Evolutionary conservation across 2,329 filamentous ascomycete species (phyloP), one percentile per base, ranked within the genome.

Genomic region (Talaromyces islandicus): DNA sequence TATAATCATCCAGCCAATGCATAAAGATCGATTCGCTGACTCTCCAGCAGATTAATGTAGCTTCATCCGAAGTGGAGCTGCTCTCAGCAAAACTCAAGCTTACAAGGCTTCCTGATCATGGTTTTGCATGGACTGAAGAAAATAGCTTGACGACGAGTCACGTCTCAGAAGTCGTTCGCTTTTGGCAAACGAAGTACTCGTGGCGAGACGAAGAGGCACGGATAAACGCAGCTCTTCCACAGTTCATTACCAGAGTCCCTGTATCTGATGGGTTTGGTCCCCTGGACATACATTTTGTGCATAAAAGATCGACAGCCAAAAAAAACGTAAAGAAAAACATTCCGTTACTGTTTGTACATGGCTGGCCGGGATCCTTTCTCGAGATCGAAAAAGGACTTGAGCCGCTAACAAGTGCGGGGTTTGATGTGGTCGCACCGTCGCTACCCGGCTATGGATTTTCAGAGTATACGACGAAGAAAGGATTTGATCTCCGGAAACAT

Each of bases 341-440:
- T 11, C 64, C 65, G 1, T 48, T 67, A 25, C 56, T 67, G 7
- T 67, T 67, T 58, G 60, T 64, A 29, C 65, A 67, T 59, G 64
- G 64, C 32, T 67, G 66, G 66, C 65, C 66, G 1, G 65, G 66
- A 6, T 64, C 60, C 17, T 67, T 67, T 51, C 27, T 67, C 38
- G 66, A 67, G 24, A 56, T 56, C 21, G n/a, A 19, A 21, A 56
- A 46, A 25, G 19, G 54, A 12, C 32, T 56, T 17, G 24, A 7
- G 19, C 17, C 21, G 14, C 35, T 56, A 5, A 56, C 38, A 12
- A 32, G n/a, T 14, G 35, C 54, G n/a, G 54, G 54, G 27, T 56
- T 56, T 46, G 32, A 56, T 21, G 54, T 56, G 25, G 54, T 56
- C n/a, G 54, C 54, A 14, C 54, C 32, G 29, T 56, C 54, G 12